Evolutionary conservation across 2,329 filamentous ascomycete species (phyloP), one percentile per base, ranked within the genome.

Genomic region (Bipolaris gigantea): DNA sequence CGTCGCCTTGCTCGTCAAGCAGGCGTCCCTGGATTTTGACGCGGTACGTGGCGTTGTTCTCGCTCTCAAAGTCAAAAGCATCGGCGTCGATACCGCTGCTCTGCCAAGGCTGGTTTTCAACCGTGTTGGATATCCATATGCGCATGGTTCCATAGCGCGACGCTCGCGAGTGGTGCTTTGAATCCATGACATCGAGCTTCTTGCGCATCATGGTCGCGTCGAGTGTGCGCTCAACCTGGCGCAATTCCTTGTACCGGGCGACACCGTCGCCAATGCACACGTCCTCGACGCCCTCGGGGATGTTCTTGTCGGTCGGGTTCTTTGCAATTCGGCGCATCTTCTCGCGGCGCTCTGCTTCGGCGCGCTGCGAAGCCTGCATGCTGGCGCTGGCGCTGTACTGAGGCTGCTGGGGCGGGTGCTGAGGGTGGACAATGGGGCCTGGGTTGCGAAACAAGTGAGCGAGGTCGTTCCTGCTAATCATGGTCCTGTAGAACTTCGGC

Each of bases 161-260:
- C 56, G 85, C 81, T 57, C 87, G 88, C 60, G 88, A 85, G 62
- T 88, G 85, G 71, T 85, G 89, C 49, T 90, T 84, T 39, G 86
- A 87, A 72, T 97, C 93, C 59, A 90, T 85, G 59, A 97, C 88
- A 71, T 99, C 94, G 57, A 99, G 79, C 57, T 92, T 84, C 80
- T 99, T 99, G 70, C 93, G 87, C 74, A 94, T 92, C 82, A 97
- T 95, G 16, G 90, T 89, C 36, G 93, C 90, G 78, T 99, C 94
- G 51, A 99, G 80, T 49, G 87, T 85, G 69, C 90, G 87, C 81
- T 99, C 94, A 54, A 95, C 80, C 62, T 96, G 92, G 70, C 91
- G 86, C 71, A 99, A 77, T 53, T 89, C 86, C 69, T 86, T 87
- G 78, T 99, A 99, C 64, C 90, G 84, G 70, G 87, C 81, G 40